phyloP scores from a whole-genome alignment of 768 basidiomycete genomes.

The Cyclocybe aegerita region DNA sequence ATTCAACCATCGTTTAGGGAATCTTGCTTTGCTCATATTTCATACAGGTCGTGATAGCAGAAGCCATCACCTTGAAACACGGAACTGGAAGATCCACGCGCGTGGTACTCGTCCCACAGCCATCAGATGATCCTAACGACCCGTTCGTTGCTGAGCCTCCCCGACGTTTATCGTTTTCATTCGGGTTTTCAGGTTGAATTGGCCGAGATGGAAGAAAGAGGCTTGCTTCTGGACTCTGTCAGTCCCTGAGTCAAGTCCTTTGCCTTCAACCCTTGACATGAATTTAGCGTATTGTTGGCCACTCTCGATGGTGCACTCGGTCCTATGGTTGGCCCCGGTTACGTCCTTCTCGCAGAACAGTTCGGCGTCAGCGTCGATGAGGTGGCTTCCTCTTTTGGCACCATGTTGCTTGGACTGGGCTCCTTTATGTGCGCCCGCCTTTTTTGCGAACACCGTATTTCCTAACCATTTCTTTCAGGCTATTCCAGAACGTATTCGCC shows the following conservation, averaged over 20 bases:
- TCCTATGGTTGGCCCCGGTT: slow-evolving; percentile 43
- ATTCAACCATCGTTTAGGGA: no score
- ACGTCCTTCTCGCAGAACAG: slow-evolving; percentile 37
- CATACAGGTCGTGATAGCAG: slow-evolving; percentile 30
- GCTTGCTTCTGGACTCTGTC: slow-evolving; percentile 45
- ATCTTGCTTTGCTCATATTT: no score
- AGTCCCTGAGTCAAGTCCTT: not conserved
- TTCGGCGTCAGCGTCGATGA: slow-evolving; percentile 41
- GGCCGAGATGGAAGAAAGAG: slow-evolving; percentile 46
- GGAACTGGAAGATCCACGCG: slow-evolving; percentile 36
- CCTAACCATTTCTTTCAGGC: slow-evolving; percentile 19
- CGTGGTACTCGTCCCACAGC: slow-evolving; percentile 41
- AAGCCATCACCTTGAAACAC: slow-evolving; percentile 31
- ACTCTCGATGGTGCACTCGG: slow-evolving; percentile 43
- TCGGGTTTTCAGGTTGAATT: slow-evolving; percentile 31
- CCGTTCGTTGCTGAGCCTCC: slow-evolving; percentile 26
- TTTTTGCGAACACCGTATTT: not conserved
- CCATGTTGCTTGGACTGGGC: slow-evolving; percentile 39
- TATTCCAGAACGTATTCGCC: slow-evolving; percentile 36
- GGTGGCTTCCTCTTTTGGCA: slow-evolving; percentile 41
- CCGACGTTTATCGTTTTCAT: not conserved
- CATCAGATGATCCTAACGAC: slow-evolving; percentile 41
- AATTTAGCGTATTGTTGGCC: slow-evolving; percentile 36
- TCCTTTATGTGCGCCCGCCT: slow-evolving; percentile 36
- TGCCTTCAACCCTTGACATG: not conserved